Percentiles rank a stretch among this genome's conserved stretches.
These are phyloP conservation scores for Kodamaea derodonti DNA, from an alignment of 1,139 yeast species.

Conservation along the genomic window DNA sequence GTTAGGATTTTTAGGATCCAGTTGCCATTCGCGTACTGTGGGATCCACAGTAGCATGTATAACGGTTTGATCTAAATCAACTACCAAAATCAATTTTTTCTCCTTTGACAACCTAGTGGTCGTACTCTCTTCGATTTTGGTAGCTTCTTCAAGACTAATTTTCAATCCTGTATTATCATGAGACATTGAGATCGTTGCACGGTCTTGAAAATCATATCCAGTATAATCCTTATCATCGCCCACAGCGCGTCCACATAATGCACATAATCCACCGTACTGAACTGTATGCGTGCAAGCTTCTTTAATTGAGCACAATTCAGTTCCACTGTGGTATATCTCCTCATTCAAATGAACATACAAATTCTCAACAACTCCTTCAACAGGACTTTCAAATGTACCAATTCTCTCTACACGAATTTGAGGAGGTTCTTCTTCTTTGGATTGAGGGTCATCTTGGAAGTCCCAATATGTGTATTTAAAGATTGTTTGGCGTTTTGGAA, in stretches of 20 bases:
- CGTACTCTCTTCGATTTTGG: slow-evolving; percentile 68
- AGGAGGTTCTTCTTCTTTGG: slow-evolving; percentile 40
- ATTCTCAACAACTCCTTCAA: slow-evolving; percentile 61
- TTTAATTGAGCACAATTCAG: slow-evolving; percentile 50
- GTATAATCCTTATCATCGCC: slow-evolving; percentile 78
- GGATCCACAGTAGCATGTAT: slow-evolving; percentile 98
- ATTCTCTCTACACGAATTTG: slow-evolving; percentile 54
- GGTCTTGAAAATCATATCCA: slow-evolving; percentile 66
- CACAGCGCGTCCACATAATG: slow-evolving; percentile 84
- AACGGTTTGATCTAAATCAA: slow-evolving; percentile 95
- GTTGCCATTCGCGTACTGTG: slow-evolving; percentile 94
- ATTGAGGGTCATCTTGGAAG: slow-evolving; percentile 56
- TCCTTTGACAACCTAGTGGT: slow-evolving; percentile 59
- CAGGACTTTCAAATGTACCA: slow-evolving; percentile 78
- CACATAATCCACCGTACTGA: slow-evolving; percentile 96
- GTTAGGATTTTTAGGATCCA: slow-evolving; percentile 80
- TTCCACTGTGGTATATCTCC: slow-evolving; percentile 50
- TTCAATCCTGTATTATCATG: slow-evolving; percentile 86
- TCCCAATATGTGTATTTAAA: slow-evolving; percentile 68
- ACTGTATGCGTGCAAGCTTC: slow-evolving; percentile 93
- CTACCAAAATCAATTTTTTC: slow-evolving; percentile 79
- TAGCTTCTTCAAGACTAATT: slow-evolving; percentile 83
- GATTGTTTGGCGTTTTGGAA: slow-evolving; percentile 52
- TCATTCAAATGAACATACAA: slow-evolving; percentile 57
- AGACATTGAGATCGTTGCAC: slow-evolving; percentile 86